Evolutionary conservation across 2,329 filamentous ascomycete genomes (phyloP).

Genomic region (Pseudogymnoascus verrucosus): DNA sequence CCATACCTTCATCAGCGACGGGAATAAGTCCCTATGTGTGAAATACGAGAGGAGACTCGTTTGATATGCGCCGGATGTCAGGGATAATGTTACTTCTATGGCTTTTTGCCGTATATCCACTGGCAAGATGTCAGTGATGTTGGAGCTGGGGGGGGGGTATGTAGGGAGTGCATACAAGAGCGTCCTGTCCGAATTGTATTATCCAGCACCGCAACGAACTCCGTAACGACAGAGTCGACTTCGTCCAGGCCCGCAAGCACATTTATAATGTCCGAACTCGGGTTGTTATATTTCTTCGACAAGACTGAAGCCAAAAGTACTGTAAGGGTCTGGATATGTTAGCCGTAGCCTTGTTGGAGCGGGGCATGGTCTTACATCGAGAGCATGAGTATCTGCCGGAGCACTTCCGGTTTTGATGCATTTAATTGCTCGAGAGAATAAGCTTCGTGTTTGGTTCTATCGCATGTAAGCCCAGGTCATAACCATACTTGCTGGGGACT

Average conservation of each 20-base stretch:
- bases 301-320: constrained; percentile 77
- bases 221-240: constrained; percentile 78
- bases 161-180: constrained; percentile 45
- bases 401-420: constrained; percentile 54
- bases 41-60: constrained; percentile 92
- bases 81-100: constrained; percentile 70
- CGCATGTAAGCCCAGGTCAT: constrained; percentile 40
- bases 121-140: constrained; percentile 32
- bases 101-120: constrained; percentile 72
- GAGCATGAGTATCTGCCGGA: constrained; percentile 65
- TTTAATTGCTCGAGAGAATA: constrained; percentile 67
- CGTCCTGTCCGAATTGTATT: constrained; percentile 70
- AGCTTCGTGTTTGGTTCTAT: constrained; percentile 39
- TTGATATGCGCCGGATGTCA: constrained; percentile 90
- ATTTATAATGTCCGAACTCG: constrained; percentile 88
- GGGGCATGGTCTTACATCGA: constrained; percentile 58
- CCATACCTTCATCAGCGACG: constrained; percentile 82
- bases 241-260: constrained; percentile 83
- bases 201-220: constrained; percentile 79
- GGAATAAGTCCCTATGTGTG: constrained; percentile 88
- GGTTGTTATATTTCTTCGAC: constrained; percentile 86
- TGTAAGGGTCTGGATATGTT: constrained; percentile 66
- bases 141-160: neutral
- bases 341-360: constrained; percentile 28
- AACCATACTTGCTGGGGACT: constrained; percentile 31